Evolutionary conservation across 2,329 filamentous ascomycete genomes (phyloP), one percentile per base, ranked within the genome.

Genomic region (Allantophomopsis cytisporea): DNA sequence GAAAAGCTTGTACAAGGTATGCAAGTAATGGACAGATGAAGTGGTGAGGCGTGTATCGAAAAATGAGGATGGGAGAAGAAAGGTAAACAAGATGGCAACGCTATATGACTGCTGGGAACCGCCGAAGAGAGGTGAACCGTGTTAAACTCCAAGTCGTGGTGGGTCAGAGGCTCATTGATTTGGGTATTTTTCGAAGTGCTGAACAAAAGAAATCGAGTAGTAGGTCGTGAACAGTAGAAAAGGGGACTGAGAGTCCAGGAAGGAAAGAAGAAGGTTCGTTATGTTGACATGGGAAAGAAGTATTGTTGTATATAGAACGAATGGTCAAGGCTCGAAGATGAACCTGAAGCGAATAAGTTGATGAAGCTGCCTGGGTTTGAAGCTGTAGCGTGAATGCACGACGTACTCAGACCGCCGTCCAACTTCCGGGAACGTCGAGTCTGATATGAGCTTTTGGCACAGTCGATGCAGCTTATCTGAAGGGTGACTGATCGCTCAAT

Each of bases 201-300:
- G 50, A 76, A 63, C 53, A 39, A 77, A 62, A 2, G 71, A 73
- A 36, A 62, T 4, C 59, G 53, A 37, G 66, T 68, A 44, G 74
- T 50, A 39, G 52, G 46, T 57, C 54, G 54, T 57, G 50, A 55
- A 48, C 41, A 49, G 47, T 39, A 43, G 44, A 49, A 47, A 45
- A 41, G 46, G 48, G 50, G 51, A 45, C 39, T 37, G 40, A 50
- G 44, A 18, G 51, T 52, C 52, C 54, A 46, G 43, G 44, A 54
- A 53, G 47, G 47, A 57, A 53, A 54, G 44, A 41, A 46, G 45
- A 47, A 48, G 49, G 7, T 20, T 56, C 52, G 55, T 57, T 58
- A 57, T 54, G 47, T 40, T 51, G 47, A 57, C 54, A 58, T 59
- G 52, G 45, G 45, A 54, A 52, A 40, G 39, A 39, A 39, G 34